These are phyloP conservation scores for Golubevia pallescens DNA, from an alignment of 1,284 basidiomycete genomes.

Conservation along the genomic window DNA sequence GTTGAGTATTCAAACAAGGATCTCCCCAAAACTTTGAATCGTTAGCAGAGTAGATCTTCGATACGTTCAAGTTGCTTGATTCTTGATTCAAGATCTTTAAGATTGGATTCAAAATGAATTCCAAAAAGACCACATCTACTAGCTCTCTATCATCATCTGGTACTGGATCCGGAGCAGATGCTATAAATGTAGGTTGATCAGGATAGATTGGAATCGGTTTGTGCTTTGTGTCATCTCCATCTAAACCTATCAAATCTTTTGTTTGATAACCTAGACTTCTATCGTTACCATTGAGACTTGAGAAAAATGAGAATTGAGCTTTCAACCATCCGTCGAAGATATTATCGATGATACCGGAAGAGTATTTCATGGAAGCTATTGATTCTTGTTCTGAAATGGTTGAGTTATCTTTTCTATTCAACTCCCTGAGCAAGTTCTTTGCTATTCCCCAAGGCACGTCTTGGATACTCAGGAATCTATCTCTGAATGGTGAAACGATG, in stretches of 20 bases:
- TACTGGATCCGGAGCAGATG: not conserved
- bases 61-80: not conserved
- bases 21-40: too few species aligned
- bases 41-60: not conserved
- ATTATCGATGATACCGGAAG: too few species aligned
- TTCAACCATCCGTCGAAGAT: too few species aligned
- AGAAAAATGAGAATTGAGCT: not conserved
- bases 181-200: not conserved
- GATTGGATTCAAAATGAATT: not conserved
- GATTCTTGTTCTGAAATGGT: too few species aligned
- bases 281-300: not conserved
- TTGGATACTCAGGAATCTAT: slow-evolving; percentile 45
- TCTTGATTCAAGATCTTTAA: not conserved
- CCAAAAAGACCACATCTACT: not conserved
- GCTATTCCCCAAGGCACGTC: slow-evolving; percentile 50
- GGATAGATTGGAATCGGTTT: not conserved
- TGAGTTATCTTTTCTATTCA: slow-evolving; percentile 23
- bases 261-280: not conserved
- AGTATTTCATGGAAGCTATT: too few species aligned
- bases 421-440: slow-evolving; percentile 24
- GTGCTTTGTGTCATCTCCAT: not conserved
- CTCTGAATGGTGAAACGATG: slow-evolving; percentile 55
- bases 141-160: not conserved
- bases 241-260: not conserved
- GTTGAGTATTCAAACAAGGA: too few species aligned